Percentiles rank a stretch among this genome's conserved stretches.
phyloP scores from a whole-genome alignment of 768 basidiomycete genomes.

The Naganishia onofrii region DNA sequence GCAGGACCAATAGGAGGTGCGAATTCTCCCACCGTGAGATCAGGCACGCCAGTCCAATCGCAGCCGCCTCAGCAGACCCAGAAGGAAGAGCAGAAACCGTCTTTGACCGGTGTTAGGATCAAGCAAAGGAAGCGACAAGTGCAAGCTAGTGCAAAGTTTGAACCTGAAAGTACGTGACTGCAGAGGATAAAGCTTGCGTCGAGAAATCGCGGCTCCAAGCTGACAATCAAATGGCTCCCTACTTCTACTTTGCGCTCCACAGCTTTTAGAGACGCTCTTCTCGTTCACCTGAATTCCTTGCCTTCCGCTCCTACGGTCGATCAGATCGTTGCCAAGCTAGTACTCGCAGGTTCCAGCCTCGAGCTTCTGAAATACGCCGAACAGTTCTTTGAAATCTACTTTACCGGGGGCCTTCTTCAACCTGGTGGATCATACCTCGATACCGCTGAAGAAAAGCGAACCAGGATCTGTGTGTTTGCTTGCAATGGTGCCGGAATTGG shows the following conservation, averaged over 20 bases:
- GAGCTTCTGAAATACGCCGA: slow-evolving; percentile 98
- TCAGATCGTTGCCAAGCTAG: slow-evolving; percentile 57
- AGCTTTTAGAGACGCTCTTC: slow-evolving; percentile 50
- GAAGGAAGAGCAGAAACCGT: slow-evolving; percentile 21
- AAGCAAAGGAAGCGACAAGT: slow-evolving; percentile 51
- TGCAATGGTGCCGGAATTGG: slow-evolving; percentile 27
- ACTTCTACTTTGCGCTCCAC: not conserved
- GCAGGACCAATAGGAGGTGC: slow-evolving; percentile 23
- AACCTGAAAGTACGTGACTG: slow-evolving; percentile 47
- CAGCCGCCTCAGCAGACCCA: slow-evolving; percentile 16
- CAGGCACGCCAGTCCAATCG: slow-evolving; percentile 19
- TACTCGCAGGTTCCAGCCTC: slow-evolving; percentile 86
- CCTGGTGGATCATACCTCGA: slow-evolving; percentile 91
- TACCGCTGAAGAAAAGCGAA: slow-evolving; percentile 70
- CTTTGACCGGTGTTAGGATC: slow-evolving; percentile 45
- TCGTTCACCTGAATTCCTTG: slow-evolving; percentile 48
- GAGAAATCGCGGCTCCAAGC: too few species aligned
- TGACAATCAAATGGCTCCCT: not conserved
- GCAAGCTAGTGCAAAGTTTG: slow-evolving; percentile 50
- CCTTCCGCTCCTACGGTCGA: slow-evolving; percentile 44
- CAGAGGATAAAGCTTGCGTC: not conserved
- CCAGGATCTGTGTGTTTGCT: slow-evolving; percentile 64
- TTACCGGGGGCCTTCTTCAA: slow-evolving; percentile 92
- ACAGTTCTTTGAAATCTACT: slow-evolving; percentile 88
- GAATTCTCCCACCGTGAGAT: slow-evolving; percentile 23